Base-by-base conservation (phyloP, 148 eudicot genomes). In the Beta vulgaris region DNA sequence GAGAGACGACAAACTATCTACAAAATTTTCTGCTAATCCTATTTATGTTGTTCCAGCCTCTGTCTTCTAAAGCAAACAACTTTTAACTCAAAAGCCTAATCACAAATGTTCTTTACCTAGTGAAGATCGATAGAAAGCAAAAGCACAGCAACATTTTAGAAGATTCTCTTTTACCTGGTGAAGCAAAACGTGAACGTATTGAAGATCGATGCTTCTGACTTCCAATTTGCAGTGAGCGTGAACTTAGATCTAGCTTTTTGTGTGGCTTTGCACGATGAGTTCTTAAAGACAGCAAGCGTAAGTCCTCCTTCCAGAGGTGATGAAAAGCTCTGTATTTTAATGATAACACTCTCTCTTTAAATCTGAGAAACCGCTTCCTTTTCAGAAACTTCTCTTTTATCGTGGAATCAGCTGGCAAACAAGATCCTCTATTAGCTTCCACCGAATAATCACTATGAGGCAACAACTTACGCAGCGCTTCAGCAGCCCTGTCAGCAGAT, bases 241-340 rank as follows among this genome's bases (percentile, higher is more conserved):
- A 80, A 66, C 86, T 51, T 53, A 59, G 58, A 31, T 90, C 99
- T 59, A 73, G 68, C 82, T 82, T 91, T 81, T 88, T 95, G 57
- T 83, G 94, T 31, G 88, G 73, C 86, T 89, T 95, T 15, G 77
- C 59, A 14, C 86, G 85, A 48, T 77, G 69, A 73, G 81, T 92
- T 74, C 77, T 88, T 39, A 84, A 34, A 59, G 92, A 87, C 70
- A 84, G 89, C 75, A 82, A 63, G n/a, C 84, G 89, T 79, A 87
- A 57, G 43, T 88, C 91, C 79, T 90, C 91, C 82, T 89, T 90
- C 97, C 97, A 95, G 31, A 87, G 81, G 62, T 87, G 84, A 80
- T 84, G 89, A 66, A 87, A 83, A 60, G 85, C 91, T 78, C 87
- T 88, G 74, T 82, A 92, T 76, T 91, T 95, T 71, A 95, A 80